These are phyloP conservation scores for Ceratobasidium sp. DNA, from an alignment of 1,284 basidiomycete species.

Conservation along the genomic window DNA sequence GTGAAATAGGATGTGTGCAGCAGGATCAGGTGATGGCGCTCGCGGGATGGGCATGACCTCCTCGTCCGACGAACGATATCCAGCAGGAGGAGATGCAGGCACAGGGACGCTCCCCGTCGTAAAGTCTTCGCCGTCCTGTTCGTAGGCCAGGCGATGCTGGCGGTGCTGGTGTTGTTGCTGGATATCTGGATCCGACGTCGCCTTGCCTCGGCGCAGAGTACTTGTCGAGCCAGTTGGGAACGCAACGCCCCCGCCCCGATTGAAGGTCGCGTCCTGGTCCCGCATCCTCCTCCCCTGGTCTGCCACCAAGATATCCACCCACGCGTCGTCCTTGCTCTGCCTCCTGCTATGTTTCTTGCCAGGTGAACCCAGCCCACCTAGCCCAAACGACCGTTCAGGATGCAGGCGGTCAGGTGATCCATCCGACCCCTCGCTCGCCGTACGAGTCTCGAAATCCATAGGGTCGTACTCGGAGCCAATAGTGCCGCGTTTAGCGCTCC, in stretches of 20 bases:
- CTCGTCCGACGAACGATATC: slow-evolving; percentile 49
- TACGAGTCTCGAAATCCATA: slow-evolving; percentile 61
- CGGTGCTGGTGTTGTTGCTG: slow-evolving; percentile 55
- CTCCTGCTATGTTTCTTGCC: slow-evolving; percentile 40
- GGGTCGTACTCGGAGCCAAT: slow-evolving; percentile 49
- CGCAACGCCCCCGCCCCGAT: slow-evolving; percentile 50
- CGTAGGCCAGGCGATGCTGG: slow-evolving; percentile 62
- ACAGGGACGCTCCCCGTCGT: slow-evolving; percentile 52
- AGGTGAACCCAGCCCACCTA: slow-evolving; percentile 19
- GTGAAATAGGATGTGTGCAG: slow-evolving; percentile 1
- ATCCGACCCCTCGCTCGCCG: slow-evolving; percentile 61
- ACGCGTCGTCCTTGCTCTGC: slow-evolving; percentile 65
- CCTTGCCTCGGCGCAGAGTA: slow-evolving; percentile 50
- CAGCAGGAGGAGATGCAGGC: slow-evolving; percentile 1
- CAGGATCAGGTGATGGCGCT: slow-evolving; percentile 47
- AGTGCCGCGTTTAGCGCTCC: slow-evolving; percentile 29
- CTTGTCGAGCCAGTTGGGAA: slow-evolving; percentile 52
- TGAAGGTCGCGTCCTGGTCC: slow-evolving; percentile 63
- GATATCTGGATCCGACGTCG: slow-evolving; percentile 70
- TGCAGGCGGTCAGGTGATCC: slow-evolving; percentile 5
- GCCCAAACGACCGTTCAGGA: slow-evolving; percentile 27
- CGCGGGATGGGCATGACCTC: slow-evolving; percentile 49
- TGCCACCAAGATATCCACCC: slow-evolving; percentile 87
- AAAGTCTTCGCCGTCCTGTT: slow-evolving; percentile 58
- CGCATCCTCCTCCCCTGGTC: slow-evolving; percentile 68